Evolutionary conservation across 2,329 filamentous ascomycete species (phyloP), one percentile per base, ranked within the genome.

Genomic region (Amauroascus niger): DNA sequence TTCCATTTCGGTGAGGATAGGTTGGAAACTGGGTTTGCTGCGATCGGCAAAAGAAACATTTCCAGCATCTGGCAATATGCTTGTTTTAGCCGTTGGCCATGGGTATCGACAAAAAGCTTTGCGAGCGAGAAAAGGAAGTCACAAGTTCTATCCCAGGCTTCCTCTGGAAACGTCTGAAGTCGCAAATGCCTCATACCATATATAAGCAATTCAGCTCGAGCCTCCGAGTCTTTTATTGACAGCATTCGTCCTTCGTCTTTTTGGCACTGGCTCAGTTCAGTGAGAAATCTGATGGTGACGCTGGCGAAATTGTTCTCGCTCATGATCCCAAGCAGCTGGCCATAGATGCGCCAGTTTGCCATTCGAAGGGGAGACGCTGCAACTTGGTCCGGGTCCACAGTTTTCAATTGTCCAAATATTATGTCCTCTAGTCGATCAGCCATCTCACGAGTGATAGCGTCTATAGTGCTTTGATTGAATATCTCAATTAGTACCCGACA

Each of bases 291-390:
- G 52, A 83, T 81, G 2, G 88, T 83, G 44, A 98, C 90, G 53
- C 84, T 87, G 14, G 81, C 74, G 67, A 98, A 97, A 65, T 94
- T 91, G 59, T 93, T 84, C 43, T 87, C 86, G 70, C 93, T 96
- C 87, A 98, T 95, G 37, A 90, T 86, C n/a, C 94, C 93, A 0
- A 98, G 79, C 2, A 98, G 75, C 63, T 95, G 87, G 18, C 88
- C 85, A 67, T 96, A 96, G 2, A 98, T 82, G 55, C 88, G 87
- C 91, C 91, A 98, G 63, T 98, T 98, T 13, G 93, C 87, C 70
- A 93, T 82, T 60, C 89, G 88, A 22, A 97, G 75, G 0, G 87
- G 83, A 0, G 89, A 95, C 2, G 67, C 67, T 9, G 70, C 64
- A 7, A 84, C 76, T 63, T 90, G 83, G 6, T 95, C 88, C 0